Evolutionary conservation across 2,329 filamentous ascomycete species (phyloP).

Genomic region (Colletotrichum cereale): DNA sequence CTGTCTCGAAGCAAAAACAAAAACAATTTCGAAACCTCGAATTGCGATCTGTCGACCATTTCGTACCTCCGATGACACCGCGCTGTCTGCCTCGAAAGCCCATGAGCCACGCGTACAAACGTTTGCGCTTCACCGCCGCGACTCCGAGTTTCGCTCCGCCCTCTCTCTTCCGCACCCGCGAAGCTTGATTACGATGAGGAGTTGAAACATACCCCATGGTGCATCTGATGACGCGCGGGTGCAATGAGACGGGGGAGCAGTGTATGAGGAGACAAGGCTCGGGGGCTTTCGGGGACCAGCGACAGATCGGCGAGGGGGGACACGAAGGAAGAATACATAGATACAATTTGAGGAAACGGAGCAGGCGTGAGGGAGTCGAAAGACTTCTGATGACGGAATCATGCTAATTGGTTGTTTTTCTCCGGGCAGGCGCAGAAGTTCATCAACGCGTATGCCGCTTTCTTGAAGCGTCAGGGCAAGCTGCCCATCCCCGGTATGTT

Average conservation of each 20-base stretch:
- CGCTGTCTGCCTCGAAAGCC: slow-evolving; percentile 8
- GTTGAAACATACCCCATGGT: slow-evolving; percentile 41
- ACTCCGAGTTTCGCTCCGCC: background rate
- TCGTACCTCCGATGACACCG: slow-evolving; percentile 29
- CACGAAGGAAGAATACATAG: background rate
- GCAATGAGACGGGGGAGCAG: background rate
- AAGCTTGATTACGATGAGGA: slow-evolving; percentile 36
- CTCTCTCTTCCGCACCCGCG: background rate
- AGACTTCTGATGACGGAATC: slow-evolving; percentile 81
- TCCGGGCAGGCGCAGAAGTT: slow-evolving; percentile 83
- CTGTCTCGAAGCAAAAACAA: slow-evolving; percentile 8
- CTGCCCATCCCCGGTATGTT: slow-evolving; percentile 87
- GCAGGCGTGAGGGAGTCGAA: slow-evolving; percentile 80
- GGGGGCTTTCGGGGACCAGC: slow-evolving; percentile 1
- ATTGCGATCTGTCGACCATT: background rate
- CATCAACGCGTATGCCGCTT: slow-evolving; percentile 86
- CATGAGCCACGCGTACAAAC: background rate
- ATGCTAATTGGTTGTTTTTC: slow-evolving; percentile 71
- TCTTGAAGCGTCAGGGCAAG: slow-evolving; percentile 95
- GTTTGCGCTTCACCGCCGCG: background rate
- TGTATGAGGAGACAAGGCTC: background rate
- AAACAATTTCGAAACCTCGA: slow-evolving; percentile 21
- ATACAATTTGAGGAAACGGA: slow-evolving; percentile 53
- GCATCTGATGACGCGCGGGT: background rate
- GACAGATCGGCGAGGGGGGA: slow-evolving; percentile 9